Conservation (phyloP, 2,329 filamentous ascomycete species). For the Trichoderma sp. region DNA sequence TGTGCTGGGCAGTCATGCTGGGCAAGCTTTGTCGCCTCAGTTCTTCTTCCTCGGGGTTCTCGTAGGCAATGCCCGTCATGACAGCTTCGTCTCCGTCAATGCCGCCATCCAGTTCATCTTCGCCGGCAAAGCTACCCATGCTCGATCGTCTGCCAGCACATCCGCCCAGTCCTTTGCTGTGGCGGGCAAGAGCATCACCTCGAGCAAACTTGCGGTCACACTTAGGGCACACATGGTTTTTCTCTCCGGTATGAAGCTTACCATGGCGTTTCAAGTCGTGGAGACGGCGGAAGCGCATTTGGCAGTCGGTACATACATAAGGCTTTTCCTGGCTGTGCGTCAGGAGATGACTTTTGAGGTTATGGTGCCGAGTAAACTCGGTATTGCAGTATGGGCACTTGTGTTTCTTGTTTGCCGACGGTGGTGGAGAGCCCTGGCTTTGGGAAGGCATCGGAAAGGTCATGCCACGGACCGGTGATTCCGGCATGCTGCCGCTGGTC, state of each 20-base stretch:
- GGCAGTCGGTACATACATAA: conserved; percentile 90
- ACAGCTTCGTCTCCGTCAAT: conserved; percentile 56
- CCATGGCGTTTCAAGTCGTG: conserved; percentile 96
- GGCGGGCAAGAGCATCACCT: conserved; percentile 89
- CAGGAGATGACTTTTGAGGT: conserved; percentile 93
- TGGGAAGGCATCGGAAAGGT: conserved; percentile 56
- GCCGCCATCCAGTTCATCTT: conserved; percentile 67
- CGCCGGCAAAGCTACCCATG: conserved; percentile 77
- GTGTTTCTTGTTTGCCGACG: conserved; percentile 74
- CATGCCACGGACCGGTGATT: conserved; percentile 53
- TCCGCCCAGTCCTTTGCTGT: conserved; percentile 93
- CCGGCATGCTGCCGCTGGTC: conserved; percentile 43
- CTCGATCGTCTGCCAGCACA: conserved; percentile 90
- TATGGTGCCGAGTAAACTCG: conserved; percentile 96
- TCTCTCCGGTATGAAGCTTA: conserved; percentile 94
- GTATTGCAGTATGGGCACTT: conserved; percentile 96
- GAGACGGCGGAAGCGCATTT: conserved; percentile 86
- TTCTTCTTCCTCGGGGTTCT: conserved; percentile 61
- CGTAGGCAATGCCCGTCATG: conserved; percentile 60
- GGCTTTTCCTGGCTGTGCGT: conserved; percentile 99
- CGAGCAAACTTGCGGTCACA: conserved; percentile 94
- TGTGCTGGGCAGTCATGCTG: conserved; percentile 71
- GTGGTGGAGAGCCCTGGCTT: conserved; percentile 57
- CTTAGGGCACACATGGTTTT: conserved; percentile 91
- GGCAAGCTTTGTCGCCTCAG: conserved; percentile 70